Base-by-base conservation (phyloP, 2,329 filamentous ascomycete genomes). In the Pyricularia pennisetigena region DNA sequence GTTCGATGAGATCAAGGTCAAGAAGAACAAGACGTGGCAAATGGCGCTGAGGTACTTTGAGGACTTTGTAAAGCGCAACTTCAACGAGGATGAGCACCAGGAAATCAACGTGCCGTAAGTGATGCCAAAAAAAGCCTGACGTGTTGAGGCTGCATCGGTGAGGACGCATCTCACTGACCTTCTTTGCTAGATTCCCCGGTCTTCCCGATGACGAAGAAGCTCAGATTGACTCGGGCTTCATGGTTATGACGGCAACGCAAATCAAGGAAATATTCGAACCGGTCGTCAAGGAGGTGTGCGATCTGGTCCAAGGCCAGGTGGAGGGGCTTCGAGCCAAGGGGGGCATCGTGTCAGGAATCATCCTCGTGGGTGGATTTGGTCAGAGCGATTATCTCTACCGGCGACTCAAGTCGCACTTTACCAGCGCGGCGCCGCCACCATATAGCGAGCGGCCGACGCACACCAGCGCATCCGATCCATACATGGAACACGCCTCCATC, bases 51-150 rank as follows among this genome's bases (percentile, higher is more conserved):
- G 87, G 68, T 93, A 93, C 74, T 94, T 93, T 76, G 91, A 94
- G 73, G 90, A 94, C 74, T 93, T 92, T 75, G 90, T 94, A 16
- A 94, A 94, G 78, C 85, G 91, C 16, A 93, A 93, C 74, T 94
- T 94, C 75, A 90, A 91, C 74, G 89, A 91, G 73, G 90, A 92
- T 64, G 90, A 93, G 74, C 86, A 91, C 71, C 84, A 88, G 66
- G 91, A 94, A 75, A 86, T 93, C 69, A 93, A 93, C 69, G 85
- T 94, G 4, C 91, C 91, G 84, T 87, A 78, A 71, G 85, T 82
- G 0, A 16, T 20, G 2, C n/a, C n/a, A 24, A 10, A 24, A 24
- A 4, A 16, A 20, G n/a, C 20, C 20, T n/a, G 14, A 16, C 16
- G n/a, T 29, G 9, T 7, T 26, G 29, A 28, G 12, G 24, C 26